Evolutionary conservation across 805 yeast genomes (phyloP), one percentile per base, ranked within the genome.

Genomic region (Candida orba): DNA sequence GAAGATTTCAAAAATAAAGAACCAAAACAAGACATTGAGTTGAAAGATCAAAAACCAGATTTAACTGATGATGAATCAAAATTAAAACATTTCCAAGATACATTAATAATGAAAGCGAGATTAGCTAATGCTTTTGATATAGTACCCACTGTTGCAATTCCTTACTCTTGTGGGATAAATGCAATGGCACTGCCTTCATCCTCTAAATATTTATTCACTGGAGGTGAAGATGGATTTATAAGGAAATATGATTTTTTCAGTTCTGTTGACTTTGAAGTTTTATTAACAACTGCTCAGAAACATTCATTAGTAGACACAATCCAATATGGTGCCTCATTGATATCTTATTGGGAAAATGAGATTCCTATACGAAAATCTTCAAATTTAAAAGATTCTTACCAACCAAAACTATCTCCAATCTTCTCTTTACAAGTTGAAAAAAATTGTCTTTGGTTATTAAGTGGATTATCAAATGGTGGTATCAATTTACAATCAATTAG

Each of bases 341-440:
- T 74, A 14, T 82, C 93, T 0, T 91, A 88, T 66, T 93, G 97
- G 96, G 98, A 91, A 58, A 93, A 93, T 62, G 98, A 93, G 65
- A 86, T 89, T 55, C 97, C 98, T 0, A 67, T 78, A 57, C 71
- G 45, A 69, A 68, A 49, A 59, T 68, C 68, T 53, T 37, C 58
- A 49, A 62, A 62, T 13, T 50, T 53, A 14, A 62, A 58, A 17
- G 73, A 67, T 24, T 36, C 52, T 20, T 71, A 71, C 47, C 67
- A 64, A 46, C 89, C 90, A 5, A 66, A 71, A 40, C 64, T 81
- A 9, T 85, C 91, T 17, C 96, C 98, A 0, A 97, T 90, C 0
- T 85, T 87, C 59, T 77, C 97, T 0, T 59, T 93, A 51, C 96
- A 85, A 13, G 95, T 78, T 1, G 95, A 93, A 53, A 71, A 78